A percentile compares a stretch with the other conserved stretches of the same genome.
Conservation (phyloP, 2,329 filamentous ascomycete genomes). For the Dendrostoma leiphaemia region DNA sequence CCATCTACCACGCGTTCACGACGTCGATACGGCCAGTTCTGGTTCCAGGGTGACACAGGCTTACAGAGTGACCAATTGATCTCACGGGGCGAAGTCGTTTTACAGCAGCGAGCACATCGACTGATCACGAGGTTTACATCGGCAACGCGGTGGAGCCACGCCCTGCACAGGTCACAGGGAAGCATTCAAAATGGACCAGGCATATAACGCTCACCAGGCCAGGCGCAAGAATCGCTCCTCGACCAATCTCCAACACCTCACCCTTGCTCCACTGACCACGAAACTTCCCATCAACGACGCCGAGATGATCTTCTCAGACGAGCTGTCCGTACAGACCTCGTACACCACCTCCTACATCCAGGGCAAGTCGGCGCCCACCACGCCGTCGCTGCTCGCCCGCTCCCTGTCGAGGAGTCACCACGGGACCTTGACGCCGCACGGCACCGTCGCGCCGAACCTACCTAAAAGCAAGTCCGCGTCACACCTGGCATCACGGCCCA, state of each 20-base stretch:
- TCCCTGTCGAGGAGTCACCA: conserved; percentile 51
- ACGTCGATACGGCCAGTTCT: background rate
- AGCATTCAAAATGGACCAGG: conserved; percentile 50
- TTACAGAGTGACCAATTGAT: background rate
- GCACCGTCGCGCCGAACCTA: conserved; percentile 31
- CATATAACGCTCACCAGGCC: conserved; percentile 59
- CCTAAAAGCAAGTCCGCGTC: conserved; percentile 64
- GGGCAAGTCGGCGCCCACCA: conserved; percentile 62
- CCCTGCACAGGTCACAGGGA: background rate
- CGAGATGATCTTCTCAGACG: conserved; percentile 44
- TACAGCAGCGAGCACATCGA: background rate
- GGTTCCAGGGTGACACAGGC: background rate
- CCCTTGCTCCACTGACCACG: conserved; percentile 62
- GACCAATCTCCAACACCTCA: conserved; percentile 58
- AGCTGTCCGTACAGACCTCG: conserved; percentile 21
- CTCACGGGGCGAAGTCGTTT: background rate
- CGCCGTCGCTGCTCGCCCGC: conserved; percentile 60
- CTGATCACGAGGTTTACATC: too few species aligned
- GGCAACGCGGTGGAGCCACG: too few species aligned
- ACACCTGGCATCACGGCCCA: conserved; percentile 40
- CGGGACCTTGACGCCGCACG: conserved; percentile 33
- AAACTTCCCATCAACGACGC: conserved; percentile 57
- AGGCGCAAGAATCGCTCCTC: conserved; percentile 59
- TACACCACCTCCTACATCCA: conserved; percentile 55
- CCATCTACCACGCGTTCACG: conserved; percentile 14